Evolutionary conservation across 1,284 basidiomycete genomes (phyloP), one percentile per base, ranked within the genome.

Genomic region (Clitocybe nebularis): DNA sequence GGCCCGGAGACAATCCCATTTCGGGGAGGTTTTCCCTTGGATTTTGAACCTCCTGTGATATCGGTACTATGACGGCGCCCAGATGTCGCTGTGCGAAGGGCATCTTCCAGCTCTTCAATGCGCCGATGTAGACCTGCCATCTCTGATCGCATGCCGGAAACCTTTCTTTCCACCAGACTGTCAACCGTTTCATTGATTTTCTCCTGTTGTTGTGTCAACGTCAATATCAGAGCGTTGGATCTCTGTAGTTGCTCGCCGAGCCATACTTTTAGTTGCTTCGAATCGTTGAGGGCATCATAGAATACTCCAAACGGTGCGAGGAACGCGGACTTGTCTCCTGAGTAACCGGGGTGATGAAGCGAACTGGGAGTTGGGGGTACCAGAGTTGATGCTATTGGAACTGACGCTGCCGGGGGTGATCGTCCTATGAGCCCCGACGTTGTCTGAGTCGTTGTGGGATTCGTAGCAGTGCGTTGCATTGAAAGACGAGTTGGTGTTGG

Each of bases 241-340:
- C 74, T 76, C 53, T 79, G 75, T 26, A 88, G 58, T 61, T 88
- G 85, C 42, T 87, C 84, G 14, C 69, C 68, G 4, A 89, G 69
- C 81, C 84, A 88, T 29, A 59, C 56, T 63, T 86, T 86, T 44
- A 88, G 73, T 55, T 84, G 78, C 55, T 76, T 80, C 30, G 83
- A 79, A 57, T 88, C 84, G 46, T 80, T 77, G 25, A 91, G 71
- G 1, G 85, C 80, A 46, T 87, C 83, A 54, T 89, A 89, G 61
- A 90, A 89, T 45, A 72, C 59, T 55, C 84, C 84, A 50, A 90
- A 91, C 1, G 84, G 84, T 0, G 81, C 76, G 38, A 89, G 64
- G 59, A 91, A 89, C 13, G 83, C 79, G 0, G 75, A 68, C 56
- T 82, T 84, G 52, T 84, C 81, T n/a, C 71, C 73, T 11, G 72